Base-by-base conservation (phyloP, 2,329 filamentous ascomycete species). In the Venturia oleaginea region DNA sequence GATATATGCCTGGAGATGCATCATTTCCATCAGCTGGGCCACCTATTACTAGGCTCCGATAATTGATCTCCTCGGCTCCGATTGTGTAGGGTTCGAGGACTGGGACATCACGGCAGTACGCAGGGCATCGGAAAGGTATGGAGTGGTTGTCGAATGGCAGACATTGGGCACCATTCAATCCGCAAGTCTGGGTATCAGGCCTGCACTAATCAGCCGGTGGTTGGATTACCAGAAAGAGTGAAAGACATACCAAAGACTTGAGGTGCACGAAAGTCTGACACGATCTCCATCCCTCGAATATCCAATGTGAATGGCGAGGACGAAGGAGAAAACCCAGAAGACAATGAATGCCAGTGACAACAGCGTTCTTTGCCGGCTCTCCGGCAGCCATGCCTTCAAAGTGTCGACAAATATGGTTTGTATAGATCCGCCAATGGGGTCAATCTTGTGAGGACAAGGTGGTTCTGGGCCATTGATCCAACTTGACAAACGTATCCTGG, bases 31-130 rank as follows among this genome's bases (percentile, higher is more conserved):
- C 24, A n/a, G 67, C 38, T 2, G 78, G 75, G 1, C 88, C 88
- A n/a, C 88, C 88, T 32, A 91, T 79, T 2, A 91, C 82, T n/a
- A 90, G 73, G 0, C 85, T 78, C 30, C 76, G 77, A 71, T 91
- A 91, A 57, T 83, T 78, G 61, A 90, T 77, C 68, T 87, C 84
- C 69, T 87, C 81, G 60, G 80, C 79, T 17, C 83, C 83, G 57
- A 85, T 79, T 15, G 78, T 74, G 66, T 79, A 76, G 32, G 82
- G 80, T 51, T 83, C 78, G 24, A 82, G 71, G 38, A 83, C 71
- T 65, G 79, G 75, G 5, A 75, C 72, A 61, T 76, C 73, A 62
- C 72, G 74, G 69, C 83, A 85, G 65, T 80, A 79, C 32, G 83
- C 79, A n/a, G 83, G 82, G 68, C 83, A 85, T 65, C 80, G 77